phyloP scores from a whole-genome alignment of 306 rosid genomes.

The Vicia sativa region DNA sequence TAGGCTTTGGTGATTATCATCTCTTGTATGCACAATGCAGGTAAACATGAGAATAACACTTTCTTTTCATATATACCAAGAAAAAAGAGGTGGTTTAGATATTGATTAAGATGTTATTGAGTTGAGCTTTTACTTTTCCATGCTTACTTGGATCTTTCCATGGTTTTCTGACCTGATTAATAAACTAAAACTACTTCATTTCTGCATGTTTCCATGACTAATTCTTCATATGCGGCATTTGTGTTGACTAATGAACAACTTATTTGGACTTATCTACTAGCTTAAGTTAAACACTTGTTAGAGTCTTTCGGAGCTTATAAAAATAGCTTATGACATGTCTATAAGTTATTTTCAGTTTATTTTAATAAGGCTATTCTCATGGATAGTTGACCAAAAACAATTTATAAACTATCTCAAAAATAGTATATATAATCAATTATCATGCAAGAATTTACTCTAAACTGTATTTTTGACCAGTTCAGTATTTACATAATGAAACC shows the following conservation, averaged over 20 bases:
- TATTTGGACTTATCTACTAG: background rate
- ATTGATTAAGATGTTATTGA: too few relatives aligned
- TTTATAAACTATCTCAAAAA: background rate
- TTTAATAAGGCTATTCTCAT: background rate
- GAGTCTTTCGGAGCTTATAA: background rate
- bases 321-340: background rate
- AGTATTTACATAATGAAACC: conserved; percentile 17
- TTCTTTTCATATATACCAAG: too few relatives aligned
- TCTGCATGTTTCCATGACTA: background rate
- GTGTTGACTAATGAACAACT: background rate
- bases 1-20: too few relatives aligned
- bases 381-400: background rate
- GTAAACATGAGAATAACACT: too few relatives aligned
- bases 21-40: too few relatives aligned
- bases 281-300: too few relatives aligned
- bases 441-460: conserved; percentile 17
- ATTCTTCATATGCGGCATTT: background rate
- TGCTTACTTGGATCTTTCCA: background rate
- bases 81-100: too few relatives aligned
- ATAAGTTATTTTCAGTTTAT: too few relatives aligned
- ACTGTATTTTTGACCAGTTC: conserved; percentile 17
- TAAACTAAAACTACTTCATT: background rate
- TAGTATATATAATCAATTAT: background rate
- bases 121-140: background rate
- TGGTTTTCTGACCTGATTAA: background rate